Percentiles rank a stretch among this genome's conserved stretches.
Evolutionary conservation across 1,284 basidiomycete species (phyloP).

Genomic region (Rhodotorula sp.): DNA sequence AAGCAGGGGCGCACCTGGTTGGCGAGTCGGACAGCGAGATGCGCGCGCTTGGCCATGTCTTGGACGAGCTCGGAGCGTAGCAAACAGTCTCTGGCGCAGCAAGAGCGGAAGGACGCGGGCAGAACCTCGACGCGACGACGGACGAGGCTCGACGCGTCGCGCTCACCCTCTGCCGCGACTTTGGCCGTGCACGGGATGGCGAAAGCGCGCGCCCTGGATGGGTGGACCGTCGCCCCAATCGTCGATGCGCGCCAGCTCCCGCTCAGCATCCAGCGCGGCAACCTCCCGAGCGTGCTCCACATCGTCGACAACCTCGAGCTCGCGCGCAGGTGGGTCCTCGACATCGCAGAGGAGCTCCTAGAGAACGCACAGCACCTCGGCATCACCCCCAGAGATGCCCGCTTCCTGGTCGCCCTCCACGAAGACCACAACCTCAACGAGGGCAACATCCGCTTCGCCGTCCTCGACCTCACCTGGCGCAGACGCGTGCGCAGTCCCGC

Average conservation of each 20-base stretch:
- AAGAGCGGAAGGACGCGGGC: not conserved
- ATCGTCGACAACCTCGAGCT: not conserved
- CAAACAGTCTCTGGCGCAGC: too few relatives aligned
- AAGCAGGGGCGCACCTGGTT: not conserved
- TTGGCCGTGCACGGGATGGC: not conserved
- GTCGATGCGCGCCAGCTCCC: not conserved
- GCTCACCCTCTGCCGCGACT: not conserved
- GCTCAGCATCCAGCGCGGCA: not conserved
- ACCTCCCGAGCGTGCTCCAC: not conserved
- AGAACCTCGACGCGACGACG: not conserved
- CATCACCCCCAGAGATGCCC: not conserved
- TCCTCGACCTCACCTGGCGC: conserved; percentile 20
- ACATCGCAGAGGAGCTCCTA: not conserved
- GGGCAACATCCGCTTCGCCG: conserved; percentile 5
- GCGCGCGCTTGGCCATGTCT: conserved; percentile 9
- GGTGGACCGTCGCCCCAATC: not conserved
- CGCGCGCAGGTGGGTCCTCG: not conserved
- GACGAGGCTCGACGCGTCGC: not conserved
- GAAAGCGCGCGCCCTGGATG: not conserved
- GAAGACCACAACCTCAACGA: not conserved
- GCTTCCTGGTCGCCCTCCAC: not conserved
- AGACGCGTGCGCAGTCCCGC: conserved; percentile 2
- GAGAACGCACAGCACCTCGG: not conserved
- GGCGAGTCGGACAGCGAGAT: conserved; percentile 27
- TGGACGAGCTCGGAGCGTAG: too few relatives aligned